Percentiles rank a stretch among this genome's conserved stretches.
phyloP scores from a whole-genome alignment of 2,329 filamentous ascomycete species.

The Penicillium crustosum region DNA sequence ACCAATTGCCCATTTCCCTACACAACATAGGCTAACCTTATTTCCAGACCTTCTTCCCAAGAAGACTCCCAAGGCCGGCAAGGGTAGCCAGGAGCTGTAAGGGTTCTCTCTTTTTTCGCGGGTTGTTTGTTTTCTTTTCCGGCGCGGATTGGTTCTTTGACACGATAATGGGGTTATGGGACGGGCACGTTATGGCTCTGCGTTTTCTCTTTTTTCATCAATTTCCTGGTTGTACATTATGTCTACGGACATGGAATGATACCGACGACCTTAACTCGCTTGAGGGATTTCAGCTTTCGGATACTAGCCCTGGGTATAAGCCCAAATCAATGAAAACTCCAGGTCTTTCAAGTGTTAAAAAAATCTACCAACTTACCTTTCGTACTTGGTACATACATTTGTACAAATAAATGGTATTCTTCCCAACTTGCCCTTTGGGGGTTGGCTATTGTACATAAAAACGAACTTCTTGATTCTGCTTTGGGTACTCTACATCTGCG shows the following conservation, averaged over 20 bases:
- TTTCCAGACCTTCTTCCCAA: slow-evolving; percentile 91
- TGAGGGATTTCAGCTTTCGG: slow-evolving; percentile 32
- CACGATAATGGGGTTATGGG: slow-evolving; percentile 74
- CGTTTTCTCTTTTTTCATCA: slow-evolving; percentile 49
- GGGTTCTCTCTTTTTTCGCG: slow-evolving; percentile 53
- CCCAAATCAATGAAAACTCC: slow-evolving; percentile 30
- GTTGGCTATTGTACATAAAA: background rate
- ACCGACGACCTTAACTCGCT: slow-evolving; percentile 38
- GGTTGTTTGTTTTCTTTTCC: slow-evolving; percentile 58
- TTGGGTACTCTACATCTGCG: background rate
- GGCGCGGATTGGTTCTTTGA: slow-evolving; percentile 68
- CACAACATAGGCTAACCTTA: too few relatives aligned
- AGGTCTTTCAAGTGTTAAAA: slow-evolving; percentile 17
- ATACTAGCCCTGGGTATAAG: slow-evolving; percentile 19
- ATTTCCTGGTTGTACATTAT: slow-evolving; percentile 62
- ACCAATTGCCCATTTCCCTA: too few relatives aligned
- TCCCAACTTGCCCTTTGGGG: background rate
- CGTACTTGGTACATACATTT: background rate
- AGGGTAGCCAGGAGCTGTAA: slow-evolving; percentile 95
- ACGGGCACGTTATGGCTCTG: slow-evolving; percentile 58
- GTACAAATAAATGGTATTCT: background rate
- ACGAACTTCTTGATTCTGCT: background rate
- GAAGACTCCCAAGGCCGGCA: slow-evolving; percentile 96
- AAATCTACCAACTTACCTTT: background rate
- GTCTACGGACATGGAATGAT: slow-evolving; percentile 55